Base-by-base conservation (phyloP, 1,284 basidiomycete genomes). In the Heterobasidion irregulare region DNA sequence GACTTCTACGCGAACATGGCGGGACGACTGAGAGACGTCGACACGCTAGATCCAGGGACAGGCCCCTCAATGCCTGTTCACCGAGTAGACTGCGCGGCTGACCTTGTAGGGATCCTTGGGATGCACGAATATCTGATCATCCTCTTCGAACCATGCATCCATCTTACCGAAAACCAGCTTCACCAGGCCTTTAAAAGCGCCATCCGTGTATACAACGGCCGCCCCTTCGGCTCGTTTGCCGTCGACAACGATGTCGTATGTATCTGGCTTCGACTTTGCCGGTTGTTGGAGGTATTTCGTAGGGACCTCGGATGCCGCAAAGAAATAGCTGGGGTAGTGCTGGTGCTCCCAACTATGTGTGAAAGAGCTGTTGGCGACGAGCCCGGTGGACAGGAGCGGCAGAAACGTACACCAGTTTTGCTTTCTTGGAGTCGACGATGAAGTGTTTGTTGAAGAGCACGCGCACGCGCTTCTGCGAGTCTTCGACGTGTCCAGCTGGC, bases 71-170 rank as follows among this genome's bases (percentile, higher is more conserved):
- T 47, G n/a, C 16, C 9, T 6, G 16, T 26, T 26, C 26, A 5
- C 26, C 26, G 26, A 26, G 26, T 26, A 26, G 26, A 6, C 26
- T 26, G 26, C 26, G 26, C 26, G 26, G 32, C 62, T 50, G 9
- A 83, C 83, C 74, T 86, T 86, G 68, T 84, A 85, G 0, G 83
- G 83, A 63, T 86, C 82, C 61, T 81, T 84, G 7, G 82, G 79
- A 59, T 86, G 83, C 2, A 75, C 71, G 55, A 74, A 80, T 38
- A 84, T 75, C 57, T 78, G 65, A 55, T 86, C 80, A 47, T 84
- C 83, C 60, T 86, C 84, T 67, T 86, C 83, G 54, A 85, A 82
- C 83, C 83, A 85, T 2, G 76, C 75, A 58, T 84, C 82, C 64
- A 77, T 75, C 13, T 74, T 73, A 16, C 65, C 65, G 56, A 83